Evolutionary conservation across 2,329 filamentous ascomycete species (phyloP).

Genomic region (Akanthomyces muscarius): DNA sequence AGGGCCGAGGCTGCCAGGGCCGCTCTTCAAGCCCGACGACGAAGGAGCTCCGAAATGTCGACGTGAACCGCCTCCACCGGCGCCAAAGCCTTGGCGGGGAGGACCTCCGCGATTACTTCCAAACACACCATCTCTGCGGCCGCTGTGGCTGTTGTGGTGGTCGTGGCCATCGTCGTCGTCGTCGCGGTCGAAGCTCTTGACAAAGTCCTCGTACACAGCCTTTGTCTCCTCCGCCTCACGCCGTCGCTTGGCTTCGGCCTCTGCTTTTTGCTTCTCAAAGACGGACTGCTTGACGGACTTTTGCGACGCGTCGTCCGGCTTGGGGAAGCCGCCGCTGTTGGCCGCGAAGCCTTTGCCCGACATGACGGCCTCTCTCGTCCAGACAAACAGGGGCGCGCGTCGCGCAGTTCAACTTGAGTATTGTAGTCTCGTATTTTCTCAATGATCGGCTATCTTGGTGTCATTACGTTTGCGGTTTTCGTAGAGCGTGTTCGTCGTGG

Average conservation of each 20-base stretch:
- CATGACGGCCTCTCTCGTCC: conserved; percentile 32
- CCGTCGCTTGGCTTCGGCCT: conserved; percentile 81
- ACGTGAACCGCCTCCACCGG: conserved; percentile 37
- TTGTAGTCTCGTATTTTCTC: neutral
- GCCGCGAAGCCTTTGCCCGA: conserved; percentile 42
- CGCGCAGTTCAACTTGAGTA: neutral
- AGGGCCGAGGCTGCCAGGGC: conserved; percentile 59
- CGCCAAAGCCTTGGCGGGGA: conserved; percentile 28
- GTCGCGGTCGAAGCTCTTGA: conserved; percentile 70
- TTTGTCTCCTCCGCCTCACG: conserved; percentile 84
- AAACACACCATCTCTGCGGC: conserved; percentile 6
- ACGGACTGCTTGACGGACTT: conserved; percentile 79
- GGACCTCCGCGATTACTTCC: conserved; percentile 19
- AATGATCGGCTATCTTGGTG: neutral
- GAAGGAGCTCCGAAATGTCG: conserved; percentile 62
- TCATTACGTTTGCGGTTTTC: neutral
- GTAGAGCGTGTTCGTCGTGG: neutral
- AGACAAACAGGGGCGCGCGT: neutral
- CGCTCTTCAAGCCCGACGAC: conserved; percentile 49
- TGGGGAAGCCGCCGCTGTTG: conserved; percentile 54
- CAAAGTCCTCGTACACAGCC: conserved; percentile 81
- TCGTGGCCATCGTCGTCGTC: conserved; percentile 42
- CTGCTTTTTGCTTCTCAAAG: conserved; percentile 84
- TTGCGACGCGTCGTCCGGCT: conserved; percentile 71
- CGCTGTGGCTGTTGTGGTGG: conserved; percentile 13